Conservation (phyloP, 495 filamentous ascomycete species). For the Xylaria longipes region DNA sequence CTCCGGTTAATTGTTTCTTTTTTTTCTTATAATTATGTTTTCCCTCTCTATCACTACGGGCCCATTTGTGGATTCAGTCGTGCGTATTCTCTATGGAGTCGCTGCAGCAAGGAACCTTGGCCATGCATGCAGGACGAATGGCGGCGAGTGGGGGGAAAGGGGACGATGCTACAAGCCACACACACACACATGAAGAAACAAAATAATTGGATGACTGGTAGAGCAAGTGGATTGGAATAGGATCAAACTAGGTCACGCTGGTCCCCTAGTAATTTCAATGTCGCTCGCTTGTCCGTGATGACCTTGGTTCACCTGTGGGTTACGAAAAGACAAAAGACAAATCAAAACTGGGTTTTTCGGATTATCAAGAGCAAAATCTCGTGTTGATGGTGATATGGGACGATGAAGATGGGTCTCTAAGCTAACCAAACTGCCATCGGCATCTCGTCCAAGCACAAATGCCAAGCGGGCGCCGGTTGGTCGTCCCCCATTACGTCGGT, state of each 20-base stretch:
- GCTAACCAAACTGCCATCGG: neutral
- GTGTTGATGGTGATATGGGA: neutral
- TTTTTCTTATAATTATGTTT: neutral
- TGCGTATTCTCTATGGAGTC: conserved; percentile 14
- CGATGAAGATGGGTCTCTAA: neutral
- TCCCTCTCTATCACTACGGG: neutral
- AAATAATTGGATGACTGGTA: neutral
- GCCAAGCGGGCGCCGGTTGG: neutral
- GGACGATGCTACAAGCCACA: conserved; percentile 4
- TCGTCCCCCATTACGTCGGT: conserved; percentile 14
- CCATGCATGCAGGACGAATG: conserved; percentile 25
- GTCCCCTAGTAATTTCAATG: conserved; percentile 3
- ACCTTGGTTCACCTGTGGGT: neutral
- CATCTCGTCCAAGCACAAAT: conserved; percentile 1
- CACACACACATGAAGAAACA: neutral
- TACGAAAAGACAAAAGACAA: conserved; percentile 2
- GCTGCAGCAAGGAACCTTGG: conserved; percentile 21
- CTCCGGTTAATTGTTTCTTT: conserved; percentile 18
- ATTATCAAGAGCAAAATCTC: neutral
- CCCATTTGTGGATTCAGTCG: conserved; percentile 21
- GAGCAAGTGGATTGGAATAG: conserved; percentile 16
- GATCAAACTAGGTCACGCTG: conserved; percentile 4
- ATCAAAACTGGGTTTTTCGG: conserved; percentile 8
- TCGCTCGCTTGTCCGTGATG: conserved; percentile 6
- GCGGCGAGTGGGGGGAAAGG: neutral